phyloP scores from a whole-genome alignment of 257 asterid genomes.

The Gentiana straminea region DNA sequence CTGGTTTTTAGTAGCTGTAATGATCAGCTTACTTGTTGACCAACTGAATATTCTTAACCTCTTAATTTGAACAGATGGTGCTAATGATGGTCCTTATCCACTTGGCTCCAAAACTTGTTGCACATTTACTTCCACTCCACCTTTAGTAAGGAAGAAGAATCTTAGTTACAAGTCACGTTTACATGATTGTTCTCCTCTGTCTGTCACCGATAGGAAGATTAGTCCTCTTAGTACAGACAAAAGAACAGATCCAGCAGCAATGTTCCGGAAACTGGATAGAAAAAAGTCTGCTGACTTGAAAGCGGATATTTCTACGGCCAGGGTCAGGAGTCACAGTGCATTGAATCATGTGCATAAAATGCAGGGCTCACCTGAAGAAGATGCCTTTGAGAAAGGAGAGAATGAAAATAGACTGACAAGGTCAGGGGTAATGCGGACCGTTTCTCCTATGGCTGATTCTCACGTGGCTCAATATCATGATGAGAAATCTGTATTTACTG shows the following conservation, averaged over 20 bases:
- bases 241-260: constrained; percentile 33
- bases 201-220: constrained; percentile 40
- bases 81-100: constrained; percentile 40
- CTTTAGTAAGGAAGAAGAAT: constrained; percentile 26
- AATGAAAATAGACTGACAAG: constrained; percentile 24
- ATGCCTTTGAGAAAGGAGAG: constrained; percentile 15
- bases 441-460: constrained; percentile 44
- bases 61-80: constrained; percentile 29
- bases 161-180: constrained; percentile 18
- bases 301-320: constrained; percentile 13
- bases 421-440: constrained; percentile 41
- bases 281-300: constrained; percentile 31
- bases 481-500: constrained; percentile 27
- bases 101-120: constrained; percentile 31
- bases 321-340: constrained; percentile 19
- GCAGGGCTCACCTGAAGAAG: constrained; percentile 18
- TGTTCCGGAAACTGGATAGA: constrained; percentile 64
- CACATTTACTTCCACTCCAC: constrained; percentile 28
- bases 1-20: neutral
- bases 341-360: constrained; percentile 15
- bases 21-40: neutral
- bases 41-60: neutral
- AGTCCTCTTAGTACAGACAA: constrained; percentile 23
- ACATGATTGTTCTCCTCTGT: constrained; percentile 35
- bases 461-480: constrained; percentile 54